Evolutionary conservation across 257 asterid genomes (phyloP), one percentile per base, ranked within the genome.

Genomic region (Datura wrightii): DNA sequence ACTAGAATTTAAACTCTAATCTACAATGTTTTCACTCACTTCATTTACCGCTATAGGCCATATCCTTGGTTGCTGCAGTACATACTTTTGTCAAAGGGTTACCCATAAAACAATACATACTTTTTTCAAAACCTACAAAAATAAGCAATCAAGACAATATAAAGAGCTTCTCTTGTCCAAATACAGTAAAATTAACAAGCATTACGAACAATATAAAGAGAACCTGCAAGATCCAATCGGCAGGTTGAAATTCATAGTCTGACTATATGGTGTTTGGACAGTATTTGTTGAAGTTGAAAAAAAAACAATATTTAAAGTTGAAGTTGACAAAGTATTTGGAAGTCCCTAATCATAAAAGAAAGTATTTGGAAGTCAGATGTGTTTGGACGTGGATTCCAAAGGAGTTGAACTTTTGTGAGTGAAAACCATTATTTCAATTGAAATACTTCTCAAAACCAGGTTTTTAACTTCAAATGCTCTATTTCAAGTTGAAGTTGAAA

Each of bases 31-130:
- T 63, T 63, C 44, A 6, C 42, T 31, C 44, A 63, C 71, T 31
- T 11, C 0, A 16, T 63, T 63, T 18, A 34, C 71, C 0, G 3
- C 19, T 54, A 19, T 8, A 24, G 83, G 44, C 13, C 46, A 37
- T 79, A 76, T 41, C 19, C 82, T 44, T 24, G 60, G 42, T 41
- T 36, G 48, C 16, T 66, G 48, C 24, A 37, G 37, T 36, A n/a
- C 76, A 66, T 66, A 66, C 24, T 66, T 37, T 66, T 66, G 42
- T 37, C 48, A 66, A 66, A 66, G 6, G 76, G 18, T 41, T 14
- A 66, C 76, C 46, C 76, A 66, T 37, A 15, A 66, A 66, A 66
- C 24, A 66, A 66, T 36, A 66, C 76, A 66, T 66, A 66, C 24
- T 36, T 36, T 8, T 66, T 37, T 66, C 76, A 66, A 6, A 66